A percentile compares a stretch with the other conserved stretches of the same genome.
phyloP scores from a whole-genome alignment of 2,329 filamentous ascomycete genomes.

The Calcarisporium arbuscula region DNA sequence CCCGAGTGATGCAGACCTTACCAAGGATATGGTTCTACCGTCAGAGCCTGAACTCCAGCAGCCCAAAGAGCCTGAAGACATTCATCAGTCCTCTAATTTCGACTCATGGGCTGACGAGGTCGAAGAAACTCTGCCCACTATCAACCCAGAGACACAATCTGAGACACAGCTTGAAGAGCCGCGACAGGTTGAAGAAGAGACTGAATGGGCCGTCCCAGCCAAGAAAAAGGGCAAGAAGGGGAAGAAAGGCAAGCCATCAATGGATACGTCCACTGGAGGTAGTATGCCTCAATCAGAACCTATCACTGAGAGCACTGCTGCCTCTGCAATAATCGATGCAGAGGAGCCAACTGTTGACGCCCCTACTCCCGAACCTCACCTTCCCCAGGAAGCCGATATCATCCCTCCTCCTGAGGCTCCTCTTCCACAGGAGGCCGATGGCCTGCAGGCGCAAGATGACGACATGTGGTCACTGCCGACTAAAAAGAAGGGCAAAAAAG shows the following conservation, averaged over 20 bases:
- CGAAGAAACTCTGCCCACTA: constrained; percentile 3
- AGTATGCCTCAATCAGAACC: no score
- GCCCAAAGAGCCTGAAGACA: constrained; percentile 1
- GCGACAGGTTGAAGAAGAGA: no score
- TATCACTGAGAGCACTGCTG: no score
- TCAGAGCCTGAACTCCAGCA: constrained; percentile 3
- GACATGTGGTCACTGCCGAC: constrained; percentile 24
- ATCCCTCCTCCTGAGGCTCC: background rate
- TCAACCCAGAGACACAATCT: background rate
- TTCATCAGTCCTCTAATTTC: background rate
- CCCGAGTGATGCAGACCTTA: no score
- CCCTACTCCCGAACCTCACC: constrained; percentile 1
- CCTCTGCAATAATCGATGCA: no score
- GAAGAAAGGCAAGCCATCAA: constrained; percentile 24
- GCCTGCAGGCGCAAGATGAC: constrained; percentile 7
- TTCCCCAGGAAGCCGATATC: constrained; percentile 1
- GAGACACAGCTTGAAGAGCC: no score
- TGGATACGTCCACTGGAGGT: no score
- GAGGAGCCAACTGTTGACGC: no score
- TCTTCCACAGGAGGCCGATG: background rate
- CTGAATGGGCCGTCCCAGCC: constrained; percentile 11
- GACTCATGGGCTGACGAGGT: constrained; percentile 13
- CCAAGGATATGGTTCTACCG: background rate
- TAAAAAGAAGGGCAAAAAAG: constrained; percentile 40
- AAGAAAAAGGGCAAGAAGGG: constrained; percentile 32